These are phyloP conservation scores for Cyclotella cryptica DNA, from an alignment of 108 stramenopile genomes.

Conservation along the genomic window DNA sequence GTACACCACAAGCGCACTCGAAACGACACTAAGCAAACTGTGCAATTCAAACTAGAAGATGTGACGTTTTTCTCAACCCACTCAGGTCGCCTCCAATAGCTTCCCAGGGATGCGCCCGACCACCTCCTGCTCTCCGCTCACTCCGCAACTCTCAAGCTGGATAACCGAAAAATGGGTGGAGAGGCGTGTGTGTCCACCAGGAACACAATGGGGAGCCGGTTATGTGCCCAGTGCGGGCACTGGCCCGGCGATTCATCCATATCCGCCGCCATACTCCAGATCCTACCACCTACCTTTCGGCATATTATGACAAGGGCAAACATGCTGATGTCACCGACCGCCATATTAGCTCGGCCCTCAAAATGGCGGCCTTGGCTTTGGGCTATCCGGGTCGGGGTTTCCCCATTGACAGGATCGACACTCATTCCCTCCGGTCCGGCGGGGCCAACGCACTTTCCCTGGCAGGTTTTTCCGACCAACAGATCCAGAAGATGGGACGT, in stretches of 20 bases:
- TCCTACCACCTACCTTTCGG: background rate
- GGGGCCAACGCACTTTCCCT: background rate
- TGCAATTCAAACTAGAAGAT: background rate
- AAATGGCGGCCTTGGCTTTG: background rate
- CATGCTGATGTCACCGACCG: background rate
- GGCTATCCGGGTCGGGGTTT: background rate
- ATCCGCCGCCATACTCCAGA: background rate
- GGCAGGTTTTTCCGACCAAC: background rate
- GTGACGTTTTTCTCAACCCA: background rate
- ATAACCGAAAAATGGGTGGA: background rate
- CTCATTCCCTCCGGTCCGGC: background rate
- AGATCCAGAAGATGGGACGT: background rate
- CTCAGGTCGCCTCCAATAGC: background rate
- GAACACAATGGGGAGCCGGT: background rate
- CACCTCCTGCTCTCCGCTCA: background rate
- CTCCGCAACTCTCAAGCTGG: background rate
- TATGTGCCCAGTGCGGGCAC: background rate
- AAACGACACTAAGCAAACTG: background rate
- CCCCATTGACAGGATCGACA: background rate
- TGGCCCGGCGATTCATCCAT: background rate
- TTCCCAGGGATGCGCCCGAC: background rate
- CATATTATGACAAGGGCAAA: background rate
- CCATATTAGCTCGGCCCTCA: background rate
- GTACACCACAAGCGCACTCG: background rate
- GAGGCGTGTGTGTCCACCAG: background rate